Conservation (phyloP, 2,329 filamentous ascomycete species). For the Colletotrichum magnum region DNA sequence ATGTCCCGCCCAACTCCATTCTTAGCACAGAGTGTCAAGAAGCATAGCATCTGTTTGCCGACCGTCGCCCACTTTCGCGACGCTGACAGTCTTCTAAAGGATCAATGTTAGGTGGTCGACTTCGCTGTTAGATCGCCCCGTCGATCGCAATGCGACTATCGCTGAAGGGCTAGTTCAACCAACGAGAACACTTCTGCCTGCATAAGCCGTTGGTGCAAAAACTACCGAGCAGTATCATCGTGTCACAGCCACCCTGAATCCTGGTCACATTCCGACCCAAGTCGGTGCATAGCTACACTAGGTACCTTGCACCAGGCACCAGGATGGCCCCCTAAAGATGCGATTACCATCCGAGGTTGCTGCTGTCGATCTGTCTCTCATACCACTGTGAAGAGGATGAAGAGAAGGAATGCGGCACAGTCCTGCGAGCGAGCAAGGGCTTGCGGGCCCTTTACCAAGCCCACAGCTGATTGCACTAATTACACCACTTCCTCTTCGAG, state of each 20-base stretch:
- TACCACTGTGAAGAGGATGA: background rate
- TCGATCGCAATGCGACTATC: constrained; percentile 28
- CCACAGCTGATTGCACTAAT: constrained; percentile 19
- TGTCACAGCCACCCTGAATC: constrained; percentile 9
- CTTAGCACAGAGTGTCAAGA: too few species aligned
- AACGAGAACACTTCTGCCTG: constrained; percentile 1
- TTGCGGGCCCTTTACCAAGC: background rate
- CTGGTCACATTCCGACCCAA: constrained; percentile 15
- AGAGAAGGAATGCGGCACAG: constrained; percentile 10
- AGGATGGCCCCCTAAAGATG: background rate
- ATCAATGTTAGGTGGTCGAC: too few species aligned
- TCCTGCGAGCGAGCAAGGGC: background rate
- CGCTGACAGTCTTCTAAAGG: too few species aligned
- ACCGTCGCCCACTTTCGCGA: too few species aligned
- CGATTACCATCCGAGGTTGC: constrained; percentile 13
- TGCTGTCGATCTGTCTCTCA: constrained; percentile 13
- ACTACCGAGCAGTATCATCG: constrained; percentile 8
- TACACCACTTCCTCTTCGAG: constrained; percentile 22
- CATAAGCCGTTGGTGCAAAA: background rate
- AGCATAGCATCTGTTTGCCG: too few species aligned
- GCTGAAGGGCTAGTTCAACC: background rate
- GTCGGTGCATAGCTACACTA: background rate
- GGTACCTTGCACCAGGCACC: background rate
- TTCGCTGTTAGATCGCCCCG: background rate
- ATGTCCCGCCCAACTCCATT: too few species aligned